Evolutionary conservation across 2,329 filamentous ascomycete species (phyloP).

Genomic region (Alternaria sp.): DNA sequence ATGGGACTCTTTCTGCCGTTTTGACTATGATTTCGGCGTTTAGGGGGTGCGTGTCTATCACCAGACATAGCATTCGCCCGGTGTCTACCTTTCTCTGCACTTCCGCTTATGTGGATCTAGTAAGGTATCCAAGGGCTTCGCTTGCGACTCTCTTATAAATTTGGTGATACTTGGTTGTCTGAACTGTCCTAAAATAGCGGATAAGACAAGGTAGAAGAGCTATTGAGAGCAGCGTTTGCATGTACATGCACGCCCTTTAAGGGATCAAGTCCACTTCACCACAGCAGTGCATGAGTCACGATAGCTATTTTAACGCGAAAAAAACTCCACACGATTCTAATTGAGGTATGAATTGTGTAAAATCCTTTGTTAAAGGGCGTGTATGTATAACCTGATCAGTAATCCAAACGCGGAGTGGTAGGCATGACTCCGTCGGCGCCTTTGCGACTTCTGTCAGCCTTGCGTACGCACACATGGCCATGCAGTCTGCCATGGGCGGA

Average conservation of each 20-base stretch:
- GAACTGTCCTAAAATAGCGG: rapidly evolving
- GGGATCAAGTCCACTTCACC: not conserved
- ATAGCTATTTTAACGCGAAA: rapidly evolving
- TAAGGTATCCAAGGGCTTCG: too few relatives aligned
- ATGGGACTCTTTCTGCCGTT: too few relatives aligned
- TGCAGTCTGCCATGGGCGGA: not conserved
- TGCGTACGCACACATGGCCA: not conserved
- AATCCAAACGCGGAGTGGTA: not conserved
- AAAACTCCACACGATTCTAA: not conserved
- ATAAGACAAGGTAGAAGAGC: not conserved
- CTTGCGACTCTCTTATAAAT: too few relatives aligned
- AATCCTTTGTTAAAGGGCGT: not conserved
- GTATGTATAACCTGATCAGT: not conserved
- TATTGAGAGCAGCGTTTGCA: not conserved
- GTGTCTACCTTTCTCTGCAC: too few relatives aligned
- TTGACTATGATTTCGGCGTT: too few relatives aligned
- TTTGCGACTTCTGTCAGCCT: not conserved
- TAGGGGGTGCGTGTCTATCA: too few relatives aligned
- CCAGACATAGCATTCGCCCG: too few relatives aligned
- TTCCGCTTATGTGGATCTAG: too few relatives aligned
- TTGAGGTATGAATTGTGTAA: not conserved
- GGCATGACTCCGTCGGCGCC: too few relatives aligned
- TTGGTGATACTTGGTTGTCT: too few relatives aligned
- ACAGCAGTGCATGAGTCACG: not conserved
- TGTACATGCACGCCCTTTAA: not conserved